Evolutionary conservation across 371 early-diverging fungal species (phyloP).

Genomic region (Mortierella sp.): DNA sequence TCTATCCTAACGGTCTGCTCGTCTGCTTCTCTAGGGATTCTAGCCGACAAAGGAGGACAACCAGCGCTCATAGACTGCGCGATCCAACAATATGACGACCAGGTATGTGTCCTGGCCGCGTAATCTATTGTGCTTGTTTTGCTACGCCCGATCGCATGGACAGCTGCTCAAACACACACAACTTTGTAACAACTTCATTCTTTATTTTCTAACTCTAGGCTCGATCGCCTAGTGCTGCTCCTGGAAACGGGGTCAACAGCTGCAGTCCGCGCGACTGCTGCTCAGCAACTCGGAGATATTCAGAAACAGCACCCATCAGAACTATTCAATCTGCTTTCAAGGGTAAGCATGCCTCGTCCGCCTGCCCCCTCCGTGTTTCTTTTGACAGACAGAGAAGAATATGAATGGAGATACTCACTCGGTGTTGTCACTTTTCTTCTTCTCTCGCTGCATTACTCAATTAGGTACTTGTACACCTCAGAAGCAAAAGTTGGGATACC

Average conservation of each 20-base stretch:
- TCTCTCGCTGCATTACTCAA: background rate
- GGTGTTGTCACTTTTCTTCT: background rate
- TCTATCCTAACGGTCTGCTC: background rate
- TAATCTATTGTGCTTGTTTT: background rate
- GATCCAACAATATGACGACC: slow-evolving; percentile 9
- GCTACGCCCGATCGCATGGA: background rate
- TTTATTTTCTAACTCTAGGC: slow-evolving; percentile 61
- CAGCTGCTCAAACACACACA: background rate
- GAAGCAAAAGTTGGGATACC: slow-evolving; percentile 95
- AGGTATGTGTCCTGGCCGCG: slow-evolving; percentile 7
- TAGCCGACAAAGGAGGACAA: background rate
- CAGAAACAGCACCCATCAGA: slow-evolving; percentile 96
- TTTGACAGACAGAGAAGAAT: background rate
- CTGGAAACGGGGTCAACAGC: slow-evolving; percentile 95
- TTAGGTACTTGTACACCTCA: slow-evolving; percentile 87
- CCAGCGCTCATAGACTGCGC: background rate
- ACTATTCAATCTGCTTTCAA: slow-evolving; percentile 86
- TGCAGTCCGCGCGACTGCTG: slow-evolving; percentile 90
- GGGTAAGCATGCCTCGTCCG: slow-evolving; percentile 63
- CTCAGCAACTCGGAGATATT: slow-evolving; percentile 95
- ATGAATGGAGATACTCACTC: background rate
- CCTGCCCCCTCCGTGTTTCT: background rate
- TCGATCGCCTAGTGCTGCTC: slow-evolving; percentile 94
- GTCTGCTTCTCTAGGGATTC: background rate
- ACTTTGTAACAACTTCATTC: background rate